Evolutionary conservation across 495 filamentous ascomycete species (phyloP), one percentile per base, ranked within the genome.

Genomic region (Penicillium chermesinum): DNA sequence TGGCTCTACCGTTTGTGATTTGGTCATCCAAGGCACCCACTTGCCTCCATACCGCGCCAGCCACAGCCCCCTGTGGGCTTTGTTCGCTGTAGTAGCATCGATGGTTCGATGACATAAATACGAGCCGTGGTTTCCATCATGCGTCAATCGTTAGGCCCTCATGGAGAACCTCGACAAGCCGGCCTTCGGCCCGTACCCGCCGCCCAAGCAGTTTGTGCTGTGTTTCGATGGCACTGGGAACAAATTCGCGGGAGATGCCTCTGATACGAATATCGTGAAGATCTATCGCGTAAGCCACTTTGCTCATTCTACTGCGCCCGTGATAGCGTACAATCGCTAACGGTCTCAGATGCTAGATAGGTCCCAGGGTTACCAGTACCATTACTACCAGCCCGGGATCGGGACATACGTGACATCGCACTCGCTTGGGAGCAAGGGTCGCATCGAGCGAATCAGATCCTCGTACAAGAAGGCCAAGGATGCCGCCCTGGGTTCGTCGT

Each of bases 151-250:
- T 30, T 5, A 34, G 22, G 13, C 22, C 17, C 2, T 19, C 16
- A 39, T 10, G 10, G 32, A 36, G 20, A 15, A n/a, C n/a, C 14
- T 43, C 4, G 21, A 14, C 9, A 42, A 16, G 21, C 41, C 51
- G 37, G 6, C 17, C 10, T 43, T 40, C 5, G 53, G 44, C 6
- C 45, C 48, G 1, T 25, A 48, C 2, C 18, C 18, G 9, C 48
- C 54, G 30, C 64, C 64, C 3, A 75, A 69, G 55, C 74, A 77
- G 39, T 74, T 93, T 41, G 80, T 95, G 10, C 68, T 94, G 1
- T 91, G 88, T 57, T 94, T 94, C 50, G 89, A 95, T 63, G 89
- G 88, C 14, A 94, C 89, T 0, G 88, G 88, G 2, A 91, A 94
- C 57, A 87, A 89, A 55, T 93, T 91, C 56, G 72, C 74, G 20